phyloP scores from a whole-genome alignment of 2,329 filamentous ascomycete genomes.

The Penicillium psychrosexuale region DNA sequence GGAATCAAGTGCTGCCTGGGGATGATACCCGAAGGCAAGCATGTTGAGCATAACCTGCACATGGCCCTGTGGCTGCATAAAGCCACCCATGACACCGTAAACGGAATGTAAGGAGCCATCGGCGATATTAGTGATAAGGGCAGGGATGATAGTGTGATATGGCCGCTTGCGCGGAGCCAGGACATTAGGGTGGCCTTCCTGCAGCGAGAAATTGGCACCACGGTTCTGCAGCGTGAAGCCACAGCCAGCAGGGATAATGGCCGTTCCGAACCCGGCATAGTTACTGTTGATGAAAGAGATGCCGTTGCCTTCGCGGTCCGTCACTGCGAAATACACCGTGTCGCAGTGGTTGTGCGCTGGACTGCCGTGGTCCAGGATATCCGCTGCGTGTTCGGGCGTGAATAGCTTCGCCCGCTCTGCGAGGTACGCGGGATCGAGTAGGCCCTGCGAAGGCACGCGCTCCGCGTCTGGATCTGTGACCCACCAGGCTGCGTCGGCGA shows the following conservation, averaged over 20 bases:
- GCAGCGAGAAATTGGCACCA: constrained; percentile 77
- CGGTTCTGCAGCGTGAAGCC: constrained; percentile 95
- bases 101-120: constrained; percentile 77
- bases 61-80: constrained; percentile 97
- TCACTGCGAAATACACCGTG: constrained; percentile 89
- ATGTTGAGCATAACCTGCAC: constrained; percentile 91
- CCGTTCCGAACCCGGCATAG: constrained; percentile 80
- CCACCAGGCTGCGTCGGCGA: constrained; percentile 87
- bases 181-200: constrained; percentile 69
- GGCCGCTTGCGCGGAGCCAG: constrained; percentile 80
- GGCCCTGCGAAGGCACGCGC: constrained; percentile 64
- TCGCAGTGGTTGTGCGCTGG: constrained; percentile 83
- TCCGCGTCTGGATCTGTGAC: constrained; percentile 70
- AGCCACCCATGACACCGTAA: constrained; percentile 96
- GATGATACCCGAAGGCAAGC: constrained; percentile 73
- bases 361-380: constrained; percentile 66
- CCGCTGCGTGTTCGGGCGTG: constrained; percentile 50
- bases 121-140: constrained; percentile 72
- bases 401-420: constrained; percentile 66
- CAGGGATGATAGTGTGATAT: constrained; percentile 97
- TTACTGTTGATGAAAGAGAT: constrained; percentile 97
- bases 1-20: constrained; percentile 85
- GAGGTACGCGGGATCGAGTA: constrained; percentile 73
- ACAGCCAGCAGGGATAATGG: constrained; percentile 78
- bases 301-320: constrained; percentile 79